Base-by-base conservation (phyloP, 2,329 filamentous ascomycete species). In the Chaetomium olivaceum region DNA sequence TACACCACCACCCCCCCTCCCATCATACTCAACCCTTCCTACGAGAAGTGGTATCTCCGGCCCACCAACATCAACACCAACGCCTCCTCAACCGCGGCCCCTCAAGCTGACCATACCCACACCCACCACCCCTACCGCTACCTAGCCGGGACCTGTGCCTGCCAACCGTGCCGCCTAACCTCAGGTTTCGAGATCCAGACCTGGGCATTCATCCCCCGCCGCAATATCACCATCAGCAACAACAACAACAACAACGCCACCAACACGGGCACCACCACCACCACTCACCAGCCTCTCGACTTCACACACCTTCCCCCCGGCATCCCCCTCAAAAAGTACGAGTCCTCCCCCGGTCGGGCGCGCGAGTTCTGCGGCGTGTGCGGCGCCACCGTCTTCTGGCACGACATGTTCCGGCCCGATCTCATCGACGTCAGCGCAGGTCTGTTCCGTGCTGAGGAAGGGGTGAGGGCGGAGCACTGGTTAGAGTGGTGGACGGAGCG, bases 361-460 rank as follows among this genome's bases (percentile, higher is more conserved):
- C 82, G 89, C 19, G 85, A 88, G 52, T 91, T 90, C 71, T 91
- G 89, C 72, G 74, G 76, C 1, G 72, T 62, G 0, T 91, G 89
- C 71, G 88, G 88, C 1, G 88, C 89, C 0, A 87, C 83, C 0
- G 80, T 87, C 3, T 90, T 90, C 71, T 90, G 85, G 83, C 82
- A 85, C 70, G 82, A 82, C 61, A 76, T 79, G 4, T 77, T 78
- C 66, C 78, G 87, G 48, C 80, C 83, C 0, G 80, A 81, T 4
- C 73, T 91, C 21, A 79, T 91, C 19, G 87, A 91, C 74, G 82
- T 91, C 9, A 89, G 87, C 67, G 82, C 84, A 9, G 89, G 89
- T 0, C 70, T 90, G 48, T 72, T 90, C 5, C 77, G 19, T 6
- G 36, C 57, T 1, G 25, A 8, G 31, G 57, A 29, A 11, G 16